Conservation (phyloP, 1,139 yeast genomes). For the Lodderomyces orthopsilosis region DNA sequence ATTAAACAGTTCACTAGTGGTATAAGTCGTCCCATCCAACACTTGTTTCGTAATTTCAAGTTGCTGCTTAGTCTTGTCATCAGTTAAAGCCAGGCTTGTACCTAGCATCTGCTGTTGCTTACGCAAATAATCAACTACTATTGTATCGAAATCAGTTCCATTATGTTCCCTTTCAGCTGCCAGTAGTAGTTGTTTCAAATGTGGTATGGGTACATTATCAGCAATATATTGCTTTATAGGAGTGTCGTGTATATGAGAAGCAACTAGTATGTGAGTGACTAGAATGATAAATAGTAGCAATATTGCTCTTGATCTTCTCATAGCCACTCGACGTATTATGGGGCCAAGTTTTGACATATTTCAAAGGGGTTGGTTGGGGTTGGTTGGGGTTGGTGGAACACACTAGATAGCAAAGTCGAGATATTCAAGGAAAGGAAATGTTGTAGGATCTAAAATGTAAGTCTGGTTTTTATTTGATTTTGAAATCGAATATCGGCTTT, state of each 20-base stretch:
- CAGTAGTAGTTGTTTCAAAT: not conserved
- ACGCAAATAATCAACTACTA: not conserved
- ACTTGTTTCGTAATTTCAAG: not conserved
- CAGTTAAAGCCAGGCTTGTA: not conserved
- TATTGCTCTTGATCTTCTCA: slow-evolving; percentile 22
- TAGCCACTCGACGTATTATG: not conserved
- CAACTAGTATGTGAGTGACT: slow-evolving; percentile 18
- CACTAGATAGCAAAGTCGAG: not conserved
- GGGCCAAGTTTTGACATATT: not conserved
- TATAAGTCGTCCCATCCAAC: not conserved
- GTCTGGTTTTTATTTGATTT: not conserved
- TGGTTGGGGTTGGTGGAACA: not conserved
- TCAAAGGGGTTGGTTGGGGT: too few relatives aligned
- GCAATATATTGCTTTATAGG: slow-evolving; percentile 7
- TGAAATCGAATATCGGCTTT: not conserved
- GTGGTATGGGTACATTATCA: not conserved
- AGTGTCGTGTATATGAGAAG: slow-evolving; percentile 12
- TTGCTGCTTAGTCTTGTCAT: slow-evolving; percentile 3
- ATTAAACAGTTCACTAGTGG: not conserved
- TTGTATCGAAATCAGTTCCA: slow-evolving; percentile 2
- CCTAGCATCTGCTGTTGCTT: slow-evolving; percentile 2
- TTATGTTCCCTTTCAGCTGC: not conserved
- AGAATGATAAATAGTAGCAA: slow-evolving; percentile 16
- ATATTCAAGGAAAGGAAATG: too few relatives aligned
- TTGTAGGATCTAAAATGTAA: too few relatives aligned